phyloP scores from a whole-genome alignment of 192 early-diverging fungal species.

The Rhizophlyctis rosea region DNA sequence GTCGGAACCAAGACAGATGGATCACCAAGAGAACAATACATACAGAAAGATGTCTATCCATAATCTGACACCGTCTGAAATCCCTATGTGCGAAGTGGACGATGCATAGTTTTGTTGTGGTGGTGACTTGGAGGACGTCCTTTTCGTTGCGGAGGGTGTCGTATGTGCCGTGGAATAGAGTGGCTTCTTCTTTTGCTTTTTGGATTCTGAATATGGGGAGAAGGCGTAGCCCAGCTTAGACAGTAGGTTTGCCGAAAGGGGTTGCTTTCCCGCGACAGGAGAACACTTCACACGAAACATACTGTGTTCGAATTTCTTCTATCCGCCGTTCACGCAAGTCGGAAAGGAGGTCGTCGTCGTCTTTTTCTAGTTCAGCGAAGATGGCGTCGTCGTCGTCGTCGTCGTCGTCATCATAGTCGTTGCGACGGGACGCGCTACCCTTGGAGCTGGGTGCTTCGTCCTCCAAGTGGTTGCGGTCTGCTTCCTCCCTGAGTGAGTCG shows the following conservation, averaged over 20 bases:
- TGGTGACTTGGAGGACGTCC: conserved; percentile 77
- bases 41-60: conserved; percentile 85
- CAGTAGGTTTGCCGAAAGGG: no score
- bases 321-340: conserved; percentile 79
- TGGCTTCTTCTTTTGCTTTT: conserved; percentile 57
- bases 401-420: no score
- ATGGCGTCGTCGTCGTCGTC: conserved; percentile 67
- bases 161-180: conserved; percentile 71
- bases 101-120: conserved; percentile 64
- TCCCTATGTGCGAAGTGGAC: conserved; percentile 91
- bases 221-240: conserved; percentile 1
- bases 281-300: conserved; percentile 18
- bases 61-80: conserved; percentile 89
- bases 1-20: background rate
- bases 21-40: background rate
- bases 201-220: conserved; percentile 49
- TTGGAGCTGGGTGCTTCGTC: no score
- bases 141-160: conserved; percentile 75
- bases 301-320: conserved; percentile 82
- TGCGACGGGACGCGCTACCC: no score
- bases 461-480: no score
- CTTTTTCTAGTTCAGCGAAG: conserved; percentile 76
- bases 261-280: background rate
- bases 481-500: no score
- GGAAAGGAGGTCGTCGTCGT: conserved; percentile 74